Evolutionary conservation across 176 grass and related monocot genomes (phyloP).

Genomic region (Elaeis guineensis): DNA sequence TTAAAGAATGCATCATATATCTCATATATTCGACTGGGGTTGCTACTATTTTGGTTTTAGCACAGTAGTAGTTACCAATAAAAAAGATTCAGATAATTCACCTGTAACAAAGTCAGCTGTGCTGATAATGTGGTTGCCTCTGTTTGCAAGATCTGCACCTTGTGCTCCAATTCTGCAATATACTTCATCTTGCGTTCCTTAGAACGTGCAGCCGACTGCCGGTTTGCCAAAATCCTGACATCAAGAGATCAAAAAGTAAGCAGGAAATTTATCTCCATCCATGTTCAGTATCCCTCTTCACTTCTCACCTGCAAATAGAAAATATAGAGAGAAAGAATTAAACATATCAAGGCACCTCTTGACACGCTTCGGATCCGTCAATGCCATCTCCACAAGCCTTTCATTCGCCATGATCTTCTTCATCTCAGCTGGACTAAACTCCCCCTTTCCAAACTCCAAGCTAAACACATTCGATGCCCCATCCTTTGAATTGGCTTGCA

Average conservation of each 20-base stretch:
- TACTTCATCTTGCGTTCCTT: slow-evolving; percentile 91
- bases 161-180: slow-evolving; percentile 89
- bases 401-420: slow-evolving; percentile 93
- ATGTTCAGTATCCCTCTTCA: too few species aligned
- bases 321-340: too few species aligned
- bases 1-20: background rate
- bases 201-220: slow-evolving; percentile 92
- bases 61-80: too few species aligned
- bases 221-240: slow-evolving; percentile 78
- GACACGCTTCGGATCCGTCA: slow-evolving; percentile 88
- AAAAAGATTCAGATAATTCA: slow-evolving; percentile 1
- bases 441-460: slow-evolving; percentile 81
- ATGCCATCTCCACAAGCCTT: slow-evolving; percentile 94
- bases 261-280: too few species aligned
- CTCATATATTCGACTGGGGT: too few species aligned
- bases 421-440: slow-evolving; percentile 84
- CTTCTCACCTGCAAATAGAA: too few species aligned
- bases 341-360: slow-evolving; percentile 39
- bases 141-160: slow-evolving; percentile 83
- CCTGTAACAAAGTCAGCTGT: slow-evolving; percentile 77
- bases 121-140: slow-evolving; percentile 78
- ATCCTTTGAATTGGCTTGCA: slow-evolving; percentile 16
- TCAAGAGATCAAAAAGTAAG: background rate
- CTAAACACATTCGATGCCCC: slow-evolving; percentile 44
- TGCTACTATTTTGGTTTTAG: too few species aligned